Conservation (phyloP, 2,329 filamentous ascomycete species). For the Xylaria sp. region DNA sequence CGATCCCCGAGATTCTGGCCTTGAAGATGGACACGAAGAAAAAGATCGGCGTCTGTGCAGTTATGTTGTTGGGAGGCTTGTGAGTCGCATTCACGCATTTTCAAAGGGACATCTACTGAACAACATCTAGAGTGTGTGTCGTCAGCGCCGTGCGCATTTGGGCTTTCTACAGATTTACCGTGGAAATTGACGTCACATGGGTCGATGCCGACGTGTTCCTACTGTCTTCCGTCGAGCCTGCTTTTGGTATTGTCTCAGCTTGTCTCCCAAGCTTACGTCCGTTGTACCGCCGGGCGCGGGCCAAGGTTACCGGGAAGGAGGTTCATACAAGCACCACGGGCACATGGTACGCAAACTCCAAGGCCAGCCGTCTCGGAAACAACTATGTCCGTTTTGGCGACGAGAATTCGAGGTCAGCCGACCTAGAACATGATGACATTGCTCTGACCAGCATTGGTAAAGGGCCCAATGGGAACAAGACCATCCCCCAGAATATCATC, state of each 20-base stretch:
- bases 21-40: slow-evolving; percentile 48
- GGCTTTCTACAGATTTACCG: slow-evolving; percentile 42
- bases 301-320: slow-evolving; percentile 35
- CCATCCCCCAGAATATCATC: slow-evolving; percentile 39
- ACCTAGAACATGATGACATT: slow-evolving; percentile 36
- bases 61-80: slow-evolving; percentile 50
- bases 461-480: slow-evolving; percentile 30
- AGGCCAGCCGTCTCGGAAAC: slow-evolving; percentile 37
- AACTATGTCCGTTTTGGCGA: slow-evolving; percentile 42
- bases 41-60: slow-evolving; percentile 46
- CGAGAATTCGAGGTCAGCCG: slow-evolving; percentile 33
- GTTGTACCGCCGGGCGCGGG: slow-evolving; percentile 45
- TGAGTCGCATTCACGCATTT: slow-evolving; percentile 34
- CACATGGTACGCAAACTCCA: slow-evolving; percentile 37
- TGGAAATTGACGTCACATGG: slow-evolving; percentile 46
- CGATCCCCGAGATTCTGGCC: slow-evolving; percentile 47
- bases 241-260: slow-evolving; percentile 52
- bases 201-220: slow-evolving; percentile 47
- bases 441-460: slow-evolving; percentile 41
- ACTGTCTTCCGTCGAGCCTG: slow-evolving; percentile 51
- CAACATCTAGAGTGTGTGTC: slow-evolving; percentile 45
- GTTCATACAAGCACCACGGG: slow-evolving; percentile 19
- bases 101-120: not conserved
- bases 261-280: slow-evolving; percentile 52
- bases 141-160: slow-evolving; percentile 48